These are phyloP conservation scores for Staphylotrichum longicolle DNA, from an alignment of 495 filamentous ascomycete genomes.

Conservation along the genomic window DNA sequence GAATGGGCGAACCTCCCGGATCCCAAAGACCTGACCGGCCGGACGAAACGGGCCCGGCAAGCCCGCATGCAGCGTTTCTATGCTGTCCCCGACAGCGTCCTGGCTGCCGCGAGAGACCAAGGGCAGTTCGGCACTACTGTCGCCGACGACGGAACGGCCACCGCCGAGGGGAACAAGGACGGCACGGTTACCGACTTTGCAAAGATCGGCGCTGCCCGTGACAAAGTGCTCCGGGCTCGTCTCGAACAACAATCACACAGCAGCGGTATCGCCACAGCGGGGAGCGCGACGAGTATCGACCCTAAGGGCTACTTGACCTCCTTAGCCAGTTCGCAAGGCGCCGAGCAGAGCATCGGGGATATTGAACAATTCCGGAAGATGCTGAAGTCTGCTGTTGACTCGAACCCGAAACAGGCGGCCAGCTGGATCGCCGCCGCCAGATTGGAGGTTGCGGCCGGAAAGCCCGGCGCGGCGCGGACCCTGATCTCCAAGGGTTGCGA, in stretches of 20 bases:
- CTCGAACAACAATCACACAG: slow-evolving; percentile 83
- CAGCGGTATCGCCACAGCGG: slow-evolving; percentile 65
- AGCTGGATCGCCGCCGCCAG: slow-evolving; percentile 95
- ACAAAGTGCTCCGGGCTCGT: slow-evolving; percentile 87
- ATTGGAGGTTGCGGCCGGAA: slow-evolving; percentile 88
- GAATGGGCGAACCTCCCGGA: slow-evolving; percentile 96
- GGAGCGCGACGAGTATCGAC: slow-evolving; percentile 89
- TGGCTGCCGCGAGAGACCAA: slow-evolving; percentile 77
- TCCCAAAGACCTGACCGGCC: slow-evolving; percentile 92
- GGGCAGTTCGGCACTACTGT: slow-evolving; percentile 82
- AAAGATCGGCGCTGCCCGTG: slow-evolving; percentile 92
- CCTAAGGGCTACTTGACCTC: slow-evolving; percentile 94
- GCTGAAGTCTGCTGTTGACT: slow-evolving; percentile 90
- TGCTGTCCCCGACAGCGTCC: slow-evolving; percentile 93
- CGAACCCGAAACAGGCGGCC: slow-evolving; percentile 91
- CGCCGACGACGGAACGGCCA: slow-evolving; percentile 67
- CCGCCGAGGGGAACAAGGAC: slow-evolving; percentile 56
- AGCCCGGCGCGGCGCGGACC: slow-evolving; percentile 79
- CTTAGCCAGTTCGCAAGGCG: slow-evolving; percentile 72
- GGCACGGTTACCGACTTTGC: slow-evolving; percentile 97
- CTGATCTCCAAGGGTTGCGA: slow-evolving; percentile 83
- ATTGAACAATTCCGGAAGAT: slow-evolving; percentile 93
- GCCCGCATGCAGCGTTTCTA: slow-evolving; percentile 85
- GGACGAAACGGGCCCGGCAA: slow-evolving; percentile 80
- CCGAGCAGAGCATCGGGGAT: slow-evolving; percentile 86